A percentile compares a stretch with the other conserved stretches of the same genome.
Evolutionary conservation across 768 basidiomycete species (phyloP).

Genomic region (Collybia sordida): DNA sequence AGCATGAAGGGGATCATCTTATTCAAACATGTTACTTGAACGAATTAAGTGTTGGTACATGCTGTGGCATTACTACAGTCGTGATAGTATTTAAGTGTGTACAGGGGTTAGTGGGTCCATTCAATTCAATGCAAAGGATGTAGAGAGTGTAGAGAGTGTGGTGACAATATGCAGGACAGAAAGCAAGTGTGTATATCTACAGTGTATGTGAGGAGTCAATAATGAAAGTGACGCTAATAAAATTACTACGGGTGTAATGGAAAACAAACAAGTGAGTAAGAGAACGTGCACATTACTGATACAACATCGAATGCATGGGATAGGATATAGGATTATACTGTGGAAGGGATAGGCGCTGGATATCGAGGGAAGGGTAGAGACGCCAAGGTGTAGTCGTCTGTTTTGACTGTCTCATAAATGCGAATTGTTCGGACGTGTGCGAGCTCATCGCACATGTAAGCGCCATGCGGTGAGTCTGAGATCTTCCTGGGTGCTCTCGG

Average conservation of each 20-base stretch:
- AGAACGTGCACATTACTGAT: not conserved
- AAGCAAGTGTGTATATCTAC: not conserved
- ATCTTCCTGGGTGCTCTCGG: slow-evolving; percentile 17
- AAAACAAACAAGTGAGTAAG: not conserved
- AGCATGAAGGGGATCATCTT: not conserved
- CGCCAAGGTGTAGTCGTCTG: slow-evolving; percentile 16
- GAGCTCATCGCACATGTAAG: slow-evolving; percentile 34
- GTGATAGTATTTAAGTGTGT: too few species aligned
- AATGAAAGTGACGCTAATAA: too few species aligned
- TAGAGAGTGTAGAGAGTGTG: too few species aligned
- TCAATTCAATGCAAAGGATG: too few species aligned
- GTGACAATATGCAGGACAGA: too few species aligned
- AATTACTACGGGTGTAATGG: not conserved
- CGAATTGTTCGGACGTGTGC: slow-evolving; percentile 51
- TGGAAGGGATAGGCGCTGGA: slow-evolving; percentile 13
- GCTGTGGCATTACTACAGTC: too few species aligned
- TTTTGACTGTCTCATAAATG: slow-evolving; percentile 51
- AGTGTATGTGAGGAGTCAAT: not conserved
- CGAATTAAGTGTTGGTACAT: too few species aligned
- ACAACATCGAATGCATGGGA: not conserved
- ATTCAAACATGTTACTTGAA: too few species aligned
- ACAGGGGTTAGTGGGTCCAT: too few species aligned
- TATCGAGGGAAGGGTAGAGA: slow-evolving; percentile 19
- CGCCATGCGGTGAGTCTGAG: slow-evolving; percentile 4
- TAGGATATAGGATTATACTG: slow-evolving; percentile 1